Base-by-base conservation (phyloP, 2,329 filamentous ascomycete species). In the Penicillium sp. region DNA sequence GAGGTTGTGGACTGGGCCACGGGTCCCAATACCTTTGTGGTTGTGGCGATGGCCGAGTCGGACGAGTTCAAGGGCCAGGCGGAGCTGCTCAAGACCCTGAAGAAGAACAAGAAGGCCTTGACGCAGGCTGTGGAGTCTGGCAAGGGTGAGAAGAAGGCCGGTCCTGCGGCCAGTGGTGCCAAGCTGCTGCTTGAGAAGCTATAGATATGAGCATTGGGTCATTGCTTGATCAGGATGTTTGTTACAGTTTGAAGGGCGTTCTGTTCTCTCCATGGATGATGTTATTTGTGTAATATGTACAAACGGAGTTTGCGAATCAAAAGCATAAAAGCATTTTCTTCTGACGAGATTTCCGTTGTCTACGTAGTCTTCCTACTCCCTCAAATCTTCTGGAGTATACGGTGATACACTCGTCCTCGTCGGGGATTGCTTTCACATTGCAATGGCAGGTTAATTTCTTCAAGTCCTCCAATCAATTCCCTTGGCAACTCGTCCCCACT, bases 1-100 rank as follows among this genome's bases (percentile, higher is more conserved):
- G 81, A 91, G 65, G 78, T 96, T 24, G 75, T 95, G 58, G 81
- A 86, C 19, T 99, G 95, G 95, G 93, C 94, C 0, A 93, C 88
- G 0, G 90, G 93, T 0, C 85, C 89, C 1, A 92, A 92, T 66
- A 91, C 90, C 1, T 98, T 96, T 68, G 91, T 96, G 11, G 83
- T 97, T 4, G 84, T 98, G 27, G 89, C 87, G 16, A 79, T 98
- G 65, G 77, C 93, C 5, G 94, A 98, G 77, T 85, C 89, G 0
- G 81, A 85, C 22, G 86, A 87, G 58, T 95, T 95, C 69, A 81
- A 81, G 27, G 82, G 87, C 67, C 86, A 83, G 68, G 82, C 83
- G 16, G 87, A 90, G 68, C 79, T 96, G 54, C 80, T 87, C 70
- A 86, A 87, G 74, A 84, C 81, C 14, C 78, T 97, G 66, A 89